phyloP scores from a whole-genome alignment of 352 stramenopile genomes.

The Pythium chondricola region DNA sequence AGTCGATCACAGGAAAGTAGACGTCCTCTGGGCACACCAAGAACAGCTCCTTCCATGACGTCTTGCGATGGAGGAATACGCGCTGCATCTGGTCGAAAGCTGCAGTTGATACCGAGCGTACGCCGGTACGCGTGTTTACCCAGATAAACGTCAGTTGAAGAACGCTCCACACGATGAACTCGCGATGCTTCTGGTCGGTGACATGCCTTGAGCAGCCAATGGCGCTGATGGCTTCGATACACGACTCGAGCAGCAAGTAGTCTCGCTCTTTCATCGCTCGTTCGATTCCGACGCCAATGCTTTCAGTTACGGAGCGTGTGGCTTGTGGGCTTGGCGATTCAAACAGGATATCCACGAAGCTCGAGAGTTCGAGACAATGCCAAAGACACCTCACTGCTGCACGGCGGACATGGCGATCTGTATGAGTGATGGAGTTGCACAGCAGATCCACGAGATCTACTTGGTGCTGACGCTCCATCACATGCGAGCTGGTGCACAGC shows the following conservation, averaged over 20 bases:
- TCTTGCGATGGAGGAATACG: conserved; percentile 14
- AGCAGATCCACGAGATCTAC: no score
- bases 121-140: conserved; percentile 15
- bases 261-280: conserved; percentile 11
- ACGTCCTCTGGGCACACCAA: conserved; percentile 23
- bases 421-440: no score
- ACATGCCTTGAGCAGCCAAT: conserved; percentile 10
- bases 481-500: no score
- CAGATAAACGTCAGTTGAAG: conserved; percentile 28
- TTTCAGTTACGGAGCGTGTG: neutral
- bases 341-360: conserved; percentile 1
- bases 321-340: neutral
- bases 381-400: conserved; percentile 6
- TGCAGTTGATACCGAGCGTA: conserved; percentile 13
- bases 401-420: neutral
- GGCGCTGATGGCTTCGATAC: conserved; percentile 22
- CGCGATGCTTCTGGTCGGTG: neutral
- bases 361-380: conserved; percentile 6
- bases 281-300: conserved; percentile 4
- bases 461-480: no score
- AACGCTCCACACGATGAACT: conserved; percentile 25
- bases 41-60: conserved; percentile 27
- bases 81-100: conserved; percentile 24
- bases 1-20: conserved; percentile 29
- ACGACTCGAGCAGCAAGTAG: conserved; percentile 18